Base-by-base conservation (phyloP, 2,329 filamentous ascomycete genomes). In the Phyllosticta citribraziliensis region DNA sequence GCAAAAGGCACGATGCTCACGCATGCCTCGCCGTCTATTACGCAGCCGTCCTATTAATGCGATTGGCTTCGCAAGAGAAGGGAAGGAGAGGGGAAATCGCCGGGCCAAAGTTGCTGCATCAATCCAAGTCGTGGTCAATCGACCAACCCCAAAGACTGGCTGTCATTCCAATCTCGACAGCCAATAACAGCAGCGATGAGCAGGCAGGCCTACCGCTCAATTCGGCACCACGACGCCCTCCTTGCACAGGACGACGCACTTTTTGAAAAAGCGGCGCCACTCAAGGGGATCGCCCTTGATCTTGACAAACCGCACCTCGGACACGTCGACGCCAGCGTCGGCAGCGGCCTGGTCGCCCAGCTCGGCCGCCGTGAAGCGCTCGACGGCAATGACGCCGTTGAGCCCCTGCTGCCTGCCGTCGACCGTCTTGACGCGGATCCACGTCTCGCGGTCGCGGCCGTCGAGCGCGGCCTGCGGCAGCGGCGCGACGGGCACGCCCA, bases 201-300 rank as follows among this genome's bases (percentile, higher is more conserved):
- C 22, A 52, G 50, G 8, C 17, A 19, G 17, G 2, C 50, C 14
- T 10, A 20, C 9, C 27, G 27, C 10, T 56, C 27, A 61, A 17
- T 47, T 22, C 11, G 60, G 60, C 52, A 59, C 52, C 64, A 76
- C 89, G 53, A 97, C 87, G 9, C 85, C 91, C 70, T 96, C 91
- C 70, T 89, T 89, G 76, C 92, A 95, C 63, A 93, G 79, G 65
- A 95, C 80, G 30, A 89, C 89, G n/a, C 97, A 84, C 74, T 91
- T 92, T 77, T 99, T 99, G 80, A 99, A 99, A 72, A 99, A 91
- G 35, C 94, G 81, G 63, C 94, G 84, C 94, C 95, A 99, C 77
- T 97, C 93, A 56, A 99, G 76, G 5, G 94, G 94, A 77, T 99
- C 94, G 5, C 94, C 94, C 77, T 96, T 97, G 59, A 89, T 82